Evolutionary conservation across 495 filamentous ascomycete species (phyloP).

Genomic region (Penicillium riverlandense): DNA sequence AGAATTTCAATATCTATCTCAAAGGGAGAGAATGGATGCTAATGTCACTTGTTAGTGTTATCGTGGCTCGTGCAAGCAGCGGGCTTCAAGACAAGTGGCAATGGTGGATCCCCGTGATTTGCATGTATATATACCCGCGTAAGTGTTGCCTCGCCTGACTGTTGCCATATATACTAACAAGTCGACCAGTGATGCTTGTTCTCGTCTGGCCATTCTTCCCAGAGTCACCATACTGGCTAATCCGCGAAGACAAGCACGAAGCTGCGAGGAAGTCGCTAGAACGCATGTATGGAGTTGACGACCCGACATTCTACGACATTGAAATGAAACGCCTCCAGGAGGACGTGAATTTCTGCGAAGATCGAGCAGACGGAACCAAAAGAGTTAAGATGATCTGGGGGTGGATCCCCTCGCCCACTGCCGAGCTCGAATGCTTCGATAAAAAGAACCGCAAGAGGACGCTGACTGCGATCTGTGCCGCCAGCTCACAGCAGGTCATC

Average conservation of each 20-base stretch:
- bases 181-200: conserved; percentile 8
- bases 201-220: conserved; percentile 13
- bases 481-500: conserved; percentile 9
- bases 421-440: conserved; percentile 11
- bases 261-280: conserved; percentile 3
- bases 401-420: conserved; percentile 1
- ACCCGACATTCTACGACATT: conserved; percentile 9
- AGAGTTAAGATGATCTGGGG: conserved; percentile 3
- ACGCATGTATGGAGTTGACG: conserved; percentile 8
- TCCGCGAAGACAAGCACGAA: conserved; percentile 4
- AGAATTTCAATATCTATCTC: neutral
- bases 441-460: conserved; percentile 13
- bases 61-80: too few relatives aligned
- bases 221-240: conserved; percentile 17
- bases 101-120: conserved; percentile 18
- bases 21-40: too few relatives aligned
- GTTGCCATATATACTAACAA: neutral
- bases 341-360: conserved; percentile 1
- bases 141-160: neutral
- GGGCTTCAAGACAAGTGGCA: conserved; percentile 1
- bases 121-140: conserved; percentile 16
- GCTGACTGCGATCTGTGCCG: conserved; percentile 13
- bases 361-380: neutral
- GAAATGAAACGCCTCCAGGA: conserved; percentile 9
- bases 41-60: too few relatives aligned